Conservation (phyloP, 129 eudicot genomes). For the Scalesia atractyloides region DNA sequence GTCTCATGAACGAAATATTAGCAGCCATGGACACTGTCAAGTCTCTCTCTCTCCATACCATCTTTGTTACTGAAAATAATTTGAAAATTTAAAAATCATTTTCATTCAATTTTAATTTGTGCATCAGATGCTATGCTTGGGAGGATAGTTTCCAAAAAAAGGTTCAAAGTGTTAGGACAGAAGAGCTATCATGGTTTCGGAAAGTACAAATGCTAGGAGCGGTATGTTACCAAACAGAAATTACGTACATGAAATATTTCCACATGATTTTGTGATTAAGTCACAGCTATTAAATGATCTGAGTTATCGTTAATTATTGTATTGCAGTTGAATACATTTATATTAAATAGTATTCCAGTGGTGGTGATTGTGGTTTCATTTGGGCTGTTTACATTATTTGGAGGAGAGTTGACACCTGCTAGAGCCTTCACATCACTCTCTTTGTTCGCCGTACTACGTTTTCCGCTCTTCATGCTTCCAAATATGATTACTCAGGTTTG, state of each 20-base stretch:
- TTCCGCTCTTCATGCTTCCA: conserved; percentile 91
- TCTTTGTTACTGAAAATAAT: neutral
- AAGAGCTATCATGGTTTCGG: conserved; percentile 82
- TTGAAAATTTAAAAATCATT: conserved; percentile 15
- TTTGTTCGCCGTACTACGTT: conserved; percentile 77
- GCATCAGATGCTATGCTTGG: conserved; percentile 90
- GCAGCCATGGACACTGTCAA: conserved; percentile 98
- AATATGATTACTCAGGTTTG: conserved; percentile 89
- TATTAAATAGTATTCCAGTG: conserved; percentile 86
- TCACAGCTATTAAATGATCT: neutral
- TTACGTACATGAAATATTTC: neutral
- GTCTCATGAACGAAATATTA: conserved; percentile 90
- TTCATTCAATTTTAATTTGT: conserved; percentile 10
- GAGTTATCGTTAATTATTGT: neutral
- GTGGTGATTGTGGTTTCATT: conserved; percentile 85
- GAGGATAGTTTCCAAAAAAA: conserved; percentile 83
- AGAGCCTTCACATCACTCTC: conserved; percentile 95
- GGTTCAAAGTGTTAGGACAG: conserved; percentile 64
- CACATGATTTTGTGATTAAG: conserved; percentile 5
- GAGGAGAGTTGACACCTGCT: conserved; percentile 93
- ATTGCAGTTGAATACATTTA: conserved; percentile 82
- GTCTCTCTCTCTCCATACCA: conserved; percentile 34
- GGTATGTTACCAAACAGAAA: conserved; percentile 47
- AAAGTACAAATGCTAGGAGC: conserved; percentile 90
- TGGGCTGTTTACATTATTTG: conserved; percentile 82